Evolutionary conservation across 2,329 filamentous ascomycete species (phyloP), one percentile per base, ranked within the genome.

Genomic region (Fusarium agapanthi): DNA sequence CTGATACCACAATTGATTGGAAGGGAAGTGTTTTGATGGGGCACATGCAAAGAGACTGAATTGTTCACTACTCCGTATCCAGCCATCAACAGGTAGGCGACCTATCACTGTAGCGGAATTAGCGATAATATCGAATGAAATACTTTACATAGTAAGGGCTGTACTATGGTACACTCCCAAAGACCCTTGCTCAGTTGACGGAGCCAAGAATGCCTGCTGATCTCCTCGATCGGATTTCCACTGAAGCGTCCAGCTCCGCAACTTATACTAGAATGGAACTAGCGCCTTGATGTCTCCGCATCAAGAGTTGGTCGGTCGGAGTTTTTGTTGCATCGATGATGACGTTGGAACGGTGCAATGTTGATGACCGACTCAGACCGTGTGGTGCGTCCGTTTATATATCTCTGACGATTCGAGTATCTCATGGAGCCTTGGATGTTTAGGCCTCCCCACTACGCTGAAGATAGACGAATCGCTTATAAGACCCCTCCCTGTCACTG

Each of bases 81-180:
- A 65, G 32, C 40, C 41, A 43, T 43, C 32, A 61, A n/a, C 22
- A 62, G 34, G 61, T 61, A 58, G 34, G 63, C 61, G 57, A 43
- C 71, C 73, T 72, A 73, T 77, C 51, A 64, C 65, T 62, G 54
- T 44, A 77, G 73, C 75, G 69, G 65, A 68, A 76, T 76, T 76
- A 77, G 75, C 75, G 75, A 77, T 68, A 73, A 72, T 75, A 61
- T 61, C 50, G 68, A 60, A 64, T 59, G 56, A 64, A 62, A 65
- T 47, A 66, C 45, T 60, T 50, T 55, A 30, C 26, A 34, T 35
- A 51, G 48, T 35, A 35, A 59, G 15, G 22, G 32, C n/a, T 62
- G 41, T 47, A 30, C 26, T 28, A 28, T 47, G 44, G 18, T 45
- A 32, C 30, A 22, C 24, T 43, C 38, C 45, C 43, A 40, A 47